Conservation (phyloP, 441 rosid genomes). For the Jatropha podagrica region DNA sequence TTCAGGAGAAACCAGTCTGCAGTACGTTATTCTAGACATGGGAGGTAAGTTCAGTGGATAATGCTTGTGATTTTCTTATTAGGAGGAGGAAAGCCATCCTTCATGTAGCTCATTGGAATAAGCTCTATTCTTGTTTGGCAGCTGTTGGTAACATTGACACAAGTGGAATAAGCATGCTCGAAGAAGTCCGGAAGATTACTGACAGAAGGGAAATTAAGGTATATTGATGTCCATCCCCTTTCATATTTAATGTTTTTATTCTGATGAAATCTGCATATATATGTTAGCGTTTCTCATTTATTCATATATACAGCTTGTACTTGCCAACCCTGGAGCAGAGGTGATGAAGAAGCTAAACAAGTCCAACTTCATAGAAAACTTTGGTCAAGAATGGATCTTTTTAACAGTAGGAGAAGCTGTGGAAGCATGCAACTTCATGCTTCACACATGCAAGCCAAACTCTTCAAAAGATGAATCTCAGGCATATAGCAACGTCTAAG, state of each 20-base stretch:
- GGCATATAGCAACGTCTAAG: conserved; percentile 50
- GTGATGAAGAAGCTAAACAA: conserved; percentile 88
- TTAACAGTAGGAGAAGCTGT: conserved; percentile 93
- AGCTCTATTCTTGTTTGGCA: conserved; percentile 23
- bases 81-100: no score
- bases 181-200: conserved; percentile 59
- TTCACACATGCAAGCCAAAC: conserved; percentile 52
- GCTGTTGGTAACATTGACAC: conserved; percentile 97
- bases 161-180: conserved; percentile 70
- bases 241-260: background rate
- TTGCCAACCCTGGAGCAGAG: conserved; percentile 95
- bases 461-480: conserved; percentile 35
- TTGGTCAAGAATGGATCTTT: conserved; percentile 82
- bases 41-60: conserved; percentile 43
- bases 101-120: no score
- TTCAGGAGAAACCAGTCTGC: conserved; percentile 53
- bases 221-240: background rate
- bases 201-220: conserved; percentile 80
- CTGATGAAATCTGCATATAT: background rate
- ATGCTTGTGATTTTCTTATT: background rate
- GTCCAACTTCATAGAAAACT: conserved; percentile 57
- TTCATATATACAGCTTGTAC: conserved; percentile 44
- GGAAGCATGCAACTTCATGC: conserved; percentile 74
- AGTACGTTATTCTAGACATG: conserved; percentile 77
- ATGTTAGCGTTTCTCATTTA: no score